Percentiles rank a stretch among this genome's conserved stretches.
Evolutionary conservation across 352 stramenopile species (phyloP).

Genomic region (Phytophthora citricola): DNA sequence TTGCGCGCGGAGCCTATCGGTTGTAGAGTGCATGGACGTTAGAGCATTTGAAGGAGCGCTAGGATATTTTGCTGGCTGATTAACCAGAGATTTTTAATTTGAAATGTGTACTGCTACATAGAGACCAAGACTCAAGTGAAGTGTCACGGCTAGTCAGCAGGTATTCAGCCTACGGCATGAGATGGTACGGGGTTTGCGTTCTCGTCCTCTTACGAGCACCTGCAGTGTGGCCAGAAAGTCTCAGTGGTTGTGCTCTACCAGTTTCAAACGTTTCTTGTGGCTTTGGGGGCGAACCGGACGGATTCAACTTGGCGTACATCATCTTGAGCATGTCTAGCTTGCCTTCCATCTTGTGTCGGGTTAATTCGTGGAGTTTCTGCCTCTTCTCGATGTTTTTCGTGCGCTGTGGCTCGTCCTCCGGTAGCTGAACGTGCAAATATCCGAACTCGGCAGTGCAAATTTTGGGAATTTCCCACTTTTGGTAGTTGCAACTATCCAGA

Average conservation of each 20-base stretch:
- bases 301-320: background rate
- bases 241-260: background rate
- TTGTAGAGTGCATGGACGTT: slow-evolving; percentile 45
- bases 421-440: slow-evolving; percentile 44
- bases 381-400: background rate
- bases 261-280: background rate
- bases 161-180: background rate
- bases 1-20: slow-evolving; percentile 60
- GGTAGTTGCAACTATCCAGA: slow-evolving; percentile 2
- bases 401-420: slow-evolving; percentile 24
- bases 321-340: background rate
- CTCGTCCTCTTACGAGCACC: background rate
- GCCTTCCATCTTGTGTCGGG: background rate
- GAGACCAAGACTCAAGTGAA: slow-evolving; percentile 6
- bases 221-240: background rate
- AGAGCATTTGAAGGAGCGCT: slow-evolving; percentile 21
- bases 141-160: too few species aligned
- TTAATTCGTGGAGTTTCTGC: background rate
- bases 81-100: slow-evolving; percentile 30
- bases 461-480: slow-evolving; percentile 17
- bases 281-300: background rate
- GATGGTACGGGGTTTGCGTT: background rate
- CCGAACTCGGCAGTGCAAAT: slow-evolving; percentile 36
- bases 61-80: slow-evolving; percentile 36
- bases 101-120: slow-evolving; percentile 31